These are phyloP conservation scores for Oleoguttula mirabilis DNA, from an alignment of 495 filamentous ascomycete species.

Conservation along the genomic window DNA sequence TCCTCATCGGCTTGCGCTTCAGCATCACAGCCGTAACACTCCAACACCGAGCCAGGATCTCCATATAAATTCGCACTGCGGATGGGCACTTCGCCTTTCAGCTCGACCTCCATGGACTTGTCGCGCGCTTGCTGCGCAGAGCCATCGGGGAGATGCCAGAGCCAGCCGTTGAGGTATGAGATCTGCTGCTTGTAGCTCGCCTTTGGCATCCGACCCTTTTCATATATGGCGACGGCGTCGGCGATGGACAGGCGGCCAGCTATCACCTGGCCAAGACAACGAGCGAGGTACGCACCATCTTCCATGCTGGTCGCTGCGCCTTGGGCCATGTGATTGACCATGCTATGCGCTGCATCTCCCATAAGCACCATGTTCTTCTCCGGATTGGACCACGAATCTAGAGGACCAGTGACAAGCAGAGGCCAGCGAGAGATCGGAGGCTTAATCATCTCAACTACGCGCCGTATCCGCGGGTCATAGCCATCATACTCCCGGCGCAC, in stretches of 20 bases:
- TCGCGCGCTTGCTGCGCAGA: constrained; percentile 17
- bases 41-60: constrained; percentile 19
- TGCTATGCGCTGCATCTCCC: constrained; percentile 22
- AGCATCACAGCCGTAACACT: constrained; percentile 27
- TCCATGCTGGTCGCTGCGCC: constrained; percentile 24
- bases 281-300: constrained; percentile 22
- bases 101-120: constrained; percentile 14
- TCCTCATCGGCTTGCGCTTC: constrained; percentile 23
- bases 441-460: constrained; percentile 22
- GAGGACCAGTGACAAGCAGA: constrained; percentile 20
- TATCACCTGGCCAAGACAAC: constrained; percentile 9
- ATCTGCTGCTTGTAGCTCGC: constrained; percentile 22
- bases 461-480: constrained; percentile 31
- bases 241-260: constrained; percentile 5
- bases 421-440: constrained; percentile 19
- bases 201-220: constrained; percentile 20
- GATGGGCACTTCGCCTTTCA: constrained; percentile 28
- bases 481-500: constrained; percentile 23
- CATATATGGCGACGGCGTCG: constrained; percentile 16
- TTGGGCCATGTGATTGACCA: constrained; percentile 25
- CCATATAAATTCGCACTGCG: constrained; percentile 25
- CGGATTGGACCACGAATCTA: constrained; percentile 17
- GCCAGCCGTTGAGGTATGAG: constrained; percentile 22
- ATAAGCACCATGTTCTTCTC: constrained; percentile 22
- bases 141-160: constrained; percentile 19